Evolutionary conservation across 108 stramenopile species (phyloP), one percentile per base, ranked within the genome.

Genomic region (Skeletonema menzelii): DNA sequence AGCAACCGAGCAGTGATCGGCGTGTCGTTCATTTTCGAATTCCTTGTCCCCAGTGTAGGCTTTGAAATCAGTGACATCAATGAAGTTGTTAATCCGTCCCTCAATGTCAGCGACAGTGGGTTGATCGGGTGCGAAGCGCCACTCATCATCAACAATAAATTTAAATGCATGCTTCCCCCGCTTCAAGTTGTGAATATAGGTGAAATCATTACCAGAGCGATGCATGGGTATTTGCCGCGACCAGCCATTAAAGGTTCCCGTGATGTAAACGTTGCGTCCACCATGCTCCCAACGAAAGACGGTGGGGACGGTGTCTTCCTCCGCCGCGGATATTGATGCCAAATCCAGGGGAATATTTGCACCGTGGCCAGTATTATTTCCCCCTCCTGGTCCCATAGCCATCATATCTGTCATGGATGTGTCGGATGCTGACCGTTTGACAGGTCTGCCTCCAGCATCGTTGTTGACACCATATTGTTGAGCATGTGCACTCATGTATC

Each of bases 251-350:
- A 99, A 99, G 22, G 98, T 99, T 8, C 99, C 99, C 12, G 98
- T 98, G 63, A 99, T 97, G 77, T 97, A 98, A 5, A 98, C 98
- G 67, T 98, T 92, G 8, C 96, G 74, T 8, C 99, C 99, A 10
- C 99, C 99, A 66, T 98, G 97, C 75, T 99, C 99, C 99, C 99
- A 99, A 11, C 97, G 92, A 82, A 99, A 99, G 11, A 99, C 98
- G 8, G 96, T 98, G 30, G 98, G 98, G 24, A 99, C 96, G 26
- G 91, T 82, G 56, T 97, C 96, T 37, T 97, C 95, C 60, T 97
- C 89, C 28, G 77, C 77, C 0, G 77, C 77, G 14, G 77, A 71
- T 24, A 79, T 66, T 24, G 77, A 56, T 15, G 77, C 77, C 20
- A 79, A 65, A 32, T 79, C 71, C 22, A 79, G 40, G n/a, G 42